These are phyloP conservation scores for Lecanicillium sp. DNA, from an alignment of 2,329 filamentous ascomycete genomes.

Conservation along the genomic window DNA sequence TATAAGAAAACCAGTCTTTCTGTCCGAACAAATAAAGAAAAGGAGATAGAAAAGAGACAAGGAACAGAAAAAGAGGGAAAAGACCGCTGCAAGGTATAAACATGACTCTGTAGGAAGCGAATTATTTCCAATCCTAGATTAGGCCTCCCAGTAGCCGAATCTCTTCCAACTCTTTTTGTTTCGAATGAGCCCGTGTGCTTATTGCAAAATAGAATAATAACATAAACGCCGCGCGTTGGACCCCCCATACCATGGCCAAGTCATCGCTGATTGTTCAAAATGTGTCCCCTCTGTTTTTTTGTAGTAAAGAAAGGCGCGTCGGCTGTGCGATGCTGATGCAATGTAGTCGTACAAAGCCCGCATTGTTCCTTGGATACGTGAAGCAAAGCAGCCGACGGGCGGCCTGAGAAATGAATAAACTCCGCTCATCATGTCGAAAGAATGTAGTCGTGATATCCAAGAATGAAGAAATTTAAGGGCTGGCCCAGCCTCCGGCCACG, in stretches of 20 bases:
- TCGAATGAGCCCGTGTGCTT: not conserved
- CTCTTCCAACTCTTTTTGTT: not conserved
- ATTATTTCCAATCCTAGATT: not conserved
- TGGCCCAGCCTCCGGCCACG: slow-evolving; percentile 87
- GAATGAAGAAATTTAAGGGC: slow-evolving; percentile 29
- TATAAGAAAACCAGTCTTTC: not conserved
- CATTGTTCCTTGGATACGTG: too few relatives aligned
- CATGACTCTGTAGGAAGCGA: slow-evolving; percentile 1
- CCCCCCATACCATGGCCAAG: not conserved
- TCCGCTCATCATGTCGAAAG: slow-evolving; percentile 12
- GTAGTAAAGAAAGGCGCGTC: not conserved
- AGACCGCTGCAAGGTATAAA: not conserved
- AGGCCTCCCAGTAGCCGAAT: not conserved
- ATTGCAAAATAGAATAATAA: slow-evolving; percentile 2
- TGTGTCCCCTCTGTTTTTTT: not conserved
- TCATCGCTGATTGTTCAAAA: not conserved
- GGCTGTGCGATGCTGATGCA: too few relatives aligned
- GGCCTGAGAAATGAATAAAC: slow-evolving; percentile 3
- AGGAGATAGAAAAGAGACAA: not conserved
- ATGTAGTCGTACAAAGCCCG: too few relatives aligned
- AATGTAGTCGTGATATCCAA: slow-evolving; percentile 12
- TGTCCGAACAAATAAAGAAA: not conserved
- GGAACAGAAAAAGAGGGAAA: not conserved
- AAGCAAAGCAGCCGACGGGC: not conserved
- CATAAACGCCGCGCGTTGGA: not conserved